A percentile compares a stretch with the other conserved stretches of the same genome.
Evolutionary conservation across 2,329 filamentous ascomycete genomes (phyloP).

Genomic region (Cytospora schulzeri): DNA sequence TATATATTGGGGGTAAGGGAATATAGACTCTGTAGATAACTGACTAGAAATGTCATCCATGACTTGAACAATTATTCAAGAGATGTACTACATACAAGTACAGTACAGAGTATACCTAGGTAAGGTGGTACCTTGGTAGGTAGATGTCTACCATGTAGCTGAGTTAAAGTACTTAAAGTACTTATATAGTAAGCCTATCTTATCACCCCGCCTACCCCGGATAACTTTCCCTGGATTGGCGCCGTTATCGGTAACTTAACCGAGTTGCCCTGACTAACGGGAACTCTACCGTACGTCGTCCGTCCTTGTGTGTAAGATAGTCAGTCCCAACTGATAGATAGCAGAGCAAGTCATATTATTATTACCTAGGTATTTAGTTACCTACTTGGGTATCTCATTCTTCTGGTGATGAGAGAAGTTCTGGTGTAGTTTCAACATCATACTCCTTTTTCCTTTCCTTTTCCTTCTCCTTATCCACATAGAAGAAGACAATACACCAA

Average conservation of each 20-base stretch:
- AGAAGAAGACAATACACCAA: neutral
- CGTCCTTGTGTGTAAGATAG: neutral
- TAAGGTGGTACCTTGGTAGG: too few species aligned
- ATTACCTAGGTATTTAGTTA: neutral
- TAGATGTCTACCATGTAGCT: too few species aligned
- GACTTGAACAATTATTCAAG: neutral
- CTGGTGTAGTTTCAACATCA: neutral
- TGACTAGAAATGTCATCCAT: too few species aligned
- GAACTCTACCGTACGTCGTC: neutral
- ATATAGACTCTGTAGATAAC: too few species aligned
- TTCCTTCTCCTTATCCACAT: neutral
- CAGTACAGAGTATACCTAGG: too few species aligned
- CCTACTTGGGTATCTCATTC: too few species aligned
- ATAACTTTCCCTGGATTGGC: neutral
- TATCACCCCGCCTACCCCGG: neutral
- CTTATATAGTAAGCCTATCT: neutral
- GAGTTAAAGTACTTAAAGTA: neutral
- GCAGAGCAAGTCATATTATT: slow-evolving; percentile 1
- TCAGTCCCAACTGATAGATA: slow-evolving; percentile 3
- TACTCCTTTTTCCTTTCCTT: neutral
- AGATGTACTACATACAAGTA: too few species aligned
- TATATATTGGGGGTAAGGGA: too few species aligned
- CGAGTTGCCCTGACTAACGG: slow-evolving; percentile 16
- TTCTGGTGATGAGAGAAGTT: neutral
- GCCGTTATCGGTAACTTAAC: slow-evolving; percentile 16